These are phyloP conservation scores for Suillus variegatus DNA, from an alignment of 768 basidiomycete species.

Conservation along the genomic window DNA sequence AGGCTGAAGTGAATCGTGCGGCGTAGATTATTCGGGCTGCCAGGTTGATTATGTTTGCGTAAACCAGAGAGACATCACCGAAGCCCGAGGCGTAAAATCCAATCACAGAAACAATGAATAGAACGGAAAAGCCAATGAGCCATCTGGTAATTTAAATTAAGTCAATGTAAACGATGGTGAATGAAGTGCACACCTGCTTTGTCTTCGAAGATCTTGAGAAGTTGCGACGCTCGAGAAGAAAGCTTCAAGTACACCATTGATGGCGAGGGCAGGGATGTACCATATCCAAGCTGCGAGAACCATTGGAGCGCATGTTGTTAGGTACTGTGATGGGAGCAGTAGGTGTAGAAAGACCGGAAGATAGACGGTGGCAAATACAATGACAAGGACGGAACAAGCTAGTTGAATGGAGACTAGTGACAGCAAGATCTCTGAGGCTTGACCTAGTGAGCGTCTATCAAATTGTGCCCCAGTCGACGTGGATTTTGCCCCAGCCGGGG, in stretches of 20 bases:
- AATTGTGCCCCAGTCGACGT: constrained; percentile 4
- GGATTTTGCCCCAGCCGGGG: constrained; percentile 12
- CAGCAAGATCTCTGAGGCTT: constrained; percentile 53
- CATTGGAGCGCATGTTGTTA: constrained; percentile 73
- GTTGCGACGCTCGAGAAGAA: constrained; percentile 82
- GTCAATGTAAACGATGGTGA: constrained; percentile 1
- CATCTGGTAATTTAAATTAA: constrained; percentile 41
- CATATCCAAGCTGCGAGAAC: constrained; percentile 81
- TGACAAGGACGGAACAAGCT: constrained; percentile 65
- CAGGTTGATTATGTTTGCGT: constrained; percentile 74
- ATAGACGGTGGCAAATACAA: constrained; percentile 76
- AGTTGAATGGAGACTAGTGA: constrained; percentile 68
- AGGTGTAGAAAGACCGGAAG: constrained; percentile 67
- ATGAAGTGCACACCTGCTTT: constrained; percentile 52
- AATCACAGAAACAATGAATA: constrained; percentile 62
- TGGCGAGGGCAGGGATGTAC: constrained; percentile 86
- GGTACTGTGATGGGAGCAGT: constrained; percentile 70
- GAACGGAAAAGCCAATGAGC: constrained; percentile 76
- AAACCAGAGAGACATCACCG: constrained; percentile 73
- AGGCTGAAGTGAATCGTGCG: constrained; percentile 47
- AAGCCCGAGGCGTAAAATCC: constrained; percentile 45
- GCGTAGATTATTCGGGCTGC: constrained; percentile 63
- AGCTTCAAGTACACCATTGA: constrained; percentile 92
- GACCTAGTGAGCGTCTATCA: constrained; percentile 22
- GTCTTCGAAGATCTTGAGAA: constrained; percentile 62